A percentile compares a stretch with the other conserved stretches of the same genome.
These are phyloP conservation scores for Chaetomium fimeti DNA, from an alignment of 495 filamentous ascomycete species.

Conservation along the genomic window DNA sequence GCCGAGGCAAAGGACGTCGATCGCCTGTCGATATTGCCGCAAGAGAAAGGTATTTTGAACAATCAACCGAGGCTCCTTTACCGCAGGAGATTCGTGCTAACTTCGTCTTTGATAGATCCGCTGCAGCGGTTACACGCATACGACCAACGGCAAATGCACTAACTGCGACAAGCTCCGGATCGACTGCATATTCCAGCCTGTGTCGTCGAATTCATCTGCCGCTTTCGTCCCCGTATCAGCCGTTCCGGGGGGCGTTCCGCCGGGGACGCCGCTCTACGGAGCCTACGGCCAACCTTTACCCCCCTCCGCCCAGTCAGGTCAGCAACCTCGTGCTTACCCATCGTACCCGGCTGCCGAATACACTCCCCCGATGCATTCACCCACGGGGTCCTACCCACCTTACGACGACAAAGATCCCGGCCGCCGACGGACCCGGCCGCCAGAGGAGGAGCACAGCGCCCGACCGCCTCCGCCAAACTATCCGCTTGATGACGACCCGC, in stretches of 20 bases:
- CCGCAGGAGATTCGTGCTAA: conserved; percentile 17
- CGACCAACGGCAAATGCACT: conserved; percentile 49
- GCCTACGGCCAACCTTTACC: conserved; percentile 51
- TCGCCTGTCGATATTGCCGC: conserved; percentile 52
- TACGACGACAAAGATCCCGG: conserved; percentile 40
- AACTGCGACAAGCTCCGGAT: conserved; percentile 54
- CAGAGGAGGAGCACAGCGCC: conserved; percentile 44
- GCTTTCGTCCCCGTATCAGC: conserved; percentile 53
- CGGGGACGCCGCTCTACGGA: conserved; percentile 49
- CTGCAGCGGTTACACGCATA: conserved; percentile 53
- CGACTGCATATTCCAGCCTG: conserved; percentile 53
- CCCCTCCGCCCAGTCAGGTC: conserved; percentile 23
- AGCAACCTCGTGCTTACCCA: conserved; percentile 22
- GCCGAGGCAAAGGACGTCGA: conserved; percentile 51
- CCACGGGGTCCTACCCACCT: conserved; percentile 41
- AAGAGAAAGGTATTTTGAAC: conserved; percentile 47
- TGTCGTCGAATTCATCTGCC: conserved; percentile 46
- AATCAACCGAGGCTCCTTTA: not conserved
- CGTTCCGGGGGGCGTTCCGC: conserved; percentile 48
- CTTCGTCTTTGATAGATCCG: conserved; percentile 41
- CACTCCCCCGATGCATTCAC: conserved; percentile 29
- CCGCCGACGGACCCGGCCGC: conserved; percentile 37
- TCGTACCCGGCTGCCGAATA: conserved; percentile 29
- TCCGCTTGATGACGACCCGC: conserved; percentile 44
- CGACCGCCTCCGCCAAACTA: conserved; percentile 49